Conservation (phyloP, 164 flowering plant genomes). For the Tetrastigma voinierianum region DNA sequence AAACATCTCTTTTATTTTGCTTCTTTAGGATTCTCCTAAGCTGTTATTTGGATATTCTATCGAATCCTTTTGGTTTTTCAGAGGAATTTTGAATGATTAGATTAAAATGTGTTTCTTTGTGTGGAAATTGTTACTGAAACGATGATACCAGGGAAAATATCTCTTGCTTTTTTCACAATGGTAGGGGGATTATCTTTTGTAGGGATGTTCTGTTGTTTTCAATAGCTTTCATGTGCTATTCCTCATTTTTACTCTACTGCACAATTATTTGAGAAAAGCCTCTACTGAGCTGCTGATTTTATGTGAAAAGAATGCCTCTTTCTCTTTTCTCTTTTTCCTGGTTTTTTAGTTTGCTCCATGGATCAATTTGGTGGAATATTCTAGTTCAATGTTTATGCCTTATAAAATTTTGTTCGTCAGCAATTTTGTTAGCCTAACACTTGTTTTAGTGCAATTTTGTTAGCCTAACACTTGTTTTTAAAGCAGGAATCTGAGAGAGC, state of each 20-base stretch:
- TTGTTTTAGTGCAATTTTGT: conserved; percentile 10
- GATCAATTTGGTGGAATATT: not conserved
- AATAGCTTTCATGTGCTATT: not conserved
- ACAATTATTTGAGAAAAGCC: too few species aligned
- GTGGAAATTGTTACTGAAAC: conserved; percentile 1
- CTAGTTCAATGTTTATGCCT: not conserved
- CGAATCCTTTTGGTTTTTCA: not conserved
- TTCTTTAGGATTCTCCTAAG: conserved; percentile 1
- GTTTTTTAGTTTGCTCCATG: not conserved
- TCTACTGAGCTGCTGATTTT: not conserved
- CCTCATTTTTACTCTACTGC: too few species aligned
- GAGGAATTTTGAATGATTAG: not conserved
- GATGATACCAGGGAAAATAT: conserved; percentile 1
- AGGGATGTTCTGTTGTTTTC: not conserved
- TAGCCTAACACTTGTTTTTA: conserved; percentile 3
- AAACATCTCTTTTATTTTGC: conserved; percentile 4
- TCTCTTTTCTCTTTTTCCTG: not conserved
- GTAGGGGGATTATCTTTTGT: too few species aligned
- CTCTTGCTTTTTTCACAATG: not conserved
- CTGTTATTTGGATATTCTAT: not conserved
- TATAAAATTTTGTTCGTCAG: too few species aligned
- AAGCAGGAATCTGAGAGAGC: conserved; percentile 68
- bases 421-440: not conserved
- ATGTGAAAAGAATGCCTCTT: not conserved
- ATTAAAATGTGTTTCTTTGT: not conserved